phyloP scores from a whole-genome alignment of 1,284 basidiomycete species.

The Athelia psychrophila region DNA sequence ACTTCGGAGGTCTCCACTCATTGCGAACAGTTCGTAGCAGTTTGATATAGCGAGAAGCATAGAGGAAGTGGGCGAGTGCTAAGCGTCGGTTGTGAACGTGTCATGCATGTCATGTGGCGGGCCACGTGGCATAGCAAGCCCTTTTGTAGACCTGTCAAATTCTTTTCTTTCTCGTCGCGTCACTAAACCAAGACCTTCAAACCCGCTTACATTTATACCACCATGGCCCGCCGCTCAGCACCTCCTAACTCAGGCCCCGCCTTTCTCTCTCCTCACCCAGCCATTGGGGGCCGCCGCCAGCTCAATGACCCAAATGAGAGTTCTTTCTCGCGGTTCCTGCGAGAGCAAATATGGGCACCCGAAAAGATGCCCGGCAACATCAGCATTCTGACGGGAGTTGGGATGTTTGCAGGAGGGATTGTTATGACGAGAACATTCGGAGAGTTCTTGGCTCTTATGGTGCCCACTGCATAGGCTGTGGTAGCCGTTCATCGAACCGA shows the following conservation, averaged over 20 bases:
- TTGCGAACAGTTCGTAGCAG: too few species aligned
- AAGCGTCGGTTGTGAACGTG: too few species aligned
- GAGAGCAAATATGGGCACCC: conserved; percentile 64
- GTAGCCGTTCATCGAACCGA: too few species aligned
- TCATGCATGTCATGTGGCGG: too few species aligned
- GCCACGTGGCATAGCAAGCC: too few species aligned
- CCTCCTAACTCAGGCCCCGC: conserved; percentile 50
- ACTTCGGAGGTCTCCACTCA: too few species aligned
- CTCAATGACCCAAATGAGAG: conserved; percentile 55
- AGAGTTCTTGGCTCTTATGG: conserved; percentile 48
- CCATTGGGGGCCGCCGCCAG: conserved; percentile 31
- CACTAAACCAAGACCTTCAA: not conserved
- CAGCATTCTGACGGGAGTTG: conserved; percentile 59
- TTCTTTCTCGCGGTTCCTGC: conserved; percentile 54
- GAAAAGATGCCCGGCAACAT: conserved; percentile 73
- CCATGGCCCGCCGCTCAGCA: conserved; percentile 68
- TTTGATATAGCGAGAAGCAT: too few species aligned
- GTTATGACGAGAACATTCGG: conserved; percentile 66
- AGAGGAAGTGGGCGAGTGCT: too few species aligned
- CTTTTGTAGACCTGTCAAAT: too few species aligned
- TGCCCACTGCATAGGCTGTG: not conserved
- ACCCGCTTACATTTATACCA: too few species aligned
- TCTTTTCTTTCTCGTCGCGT: too few species aligned
- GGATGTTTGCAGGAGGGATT: conserved; percentile 66
- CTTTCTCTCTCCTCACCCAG: conserved; percentile 45